Conservation (phyloP, 192 early-diverging fungal genomes). For the Podila clonocystis region DNA sequence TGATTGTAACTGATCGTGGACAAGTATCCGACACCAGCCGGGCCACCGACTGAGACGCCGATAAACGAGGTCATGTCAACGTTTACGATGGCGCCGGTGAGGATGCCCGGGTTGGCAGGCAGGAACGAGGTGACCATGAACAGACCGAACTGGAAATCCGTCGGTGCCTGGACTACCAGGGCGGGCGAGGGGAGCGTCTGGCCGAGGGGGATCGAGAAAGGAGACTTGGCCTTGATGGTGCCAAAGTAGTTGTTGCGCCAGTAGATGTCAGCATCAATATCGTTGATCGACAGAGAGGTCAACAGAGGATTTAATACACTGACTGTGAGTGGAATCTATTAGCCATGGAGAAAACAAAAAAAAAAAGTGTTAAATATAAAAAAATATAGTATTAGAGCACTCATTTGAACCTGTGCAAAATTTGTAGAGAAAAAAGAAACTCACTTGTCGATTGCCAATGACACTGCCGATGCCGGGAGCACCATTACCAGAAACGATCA, state of each 20-base stretch:
- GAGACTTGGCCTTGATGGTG: background rate
- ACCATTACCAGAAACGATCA: slow-evolving; percentile 22
- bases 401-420: too few species aligned
- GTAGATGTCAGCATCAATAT: slow-evolving; percentile 16
- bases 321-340: slow-evolving; percentile 22
- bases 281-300: slow-evolving; percentile 18
- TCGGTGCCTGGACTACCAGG: slow-evolving; percentile 25
- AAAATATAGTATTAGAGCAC: too few species aligned
- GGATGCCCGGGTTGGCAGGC: slow-evolving; percentile 24
- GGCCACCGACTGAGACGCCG: slow-evolving; percentile 22
- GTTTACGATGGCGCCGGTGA: slow-evolving; percentile 17
- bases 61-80: slow-evolving; percentile 24
- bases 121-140: slow-evolving; percentile 32
- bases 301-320: slow-evolving; percentile 22
- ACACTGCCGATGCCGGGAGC: slow-evolving; percentile 21
- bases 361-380: too few species aligned
- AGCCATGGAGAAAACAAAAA: too few species aligned
- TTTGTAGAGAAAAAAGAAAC: too few species aligned
- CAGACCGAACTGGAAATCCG: slow-evolving; percentile 24
- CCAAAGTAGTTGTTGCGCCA: slow-evolving; percentile 32
- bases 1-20: slow-evolving; percentile 23
- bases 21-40: slow-evolving; percentile 9
- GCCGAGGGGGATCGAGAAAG: slow-evolving; percentile 21
- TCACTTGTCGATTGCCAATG: slow-evolving; percentile 26
- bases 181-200: slow-evolving; percentile 7